Base-by-base conservation (phyloP, 2,329 filamentous ascomycete species). In the Trichoderma sp. region DNA sequence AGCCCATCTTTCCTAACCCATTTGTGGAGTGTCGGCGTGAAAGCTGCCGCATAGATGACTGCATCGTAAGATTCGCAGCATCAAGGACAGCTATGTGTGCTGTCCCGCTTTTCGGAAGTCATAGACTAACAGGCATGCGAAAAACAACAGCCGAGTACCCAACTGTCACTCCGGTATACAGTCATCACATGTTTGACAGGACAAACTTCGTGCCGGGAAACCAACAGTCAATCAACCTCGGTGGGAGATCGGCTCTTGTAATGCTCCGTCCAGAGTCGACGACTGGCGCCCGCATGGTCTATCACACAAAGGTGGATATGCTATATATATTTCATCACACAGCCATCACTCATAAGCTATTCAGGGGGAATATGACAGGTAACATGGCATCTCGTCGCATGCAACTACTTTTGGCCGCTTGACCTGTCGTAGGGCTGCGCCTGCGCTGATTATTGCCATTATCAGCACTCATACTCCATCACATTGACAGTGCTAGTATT, bases 391-490 rank as follows among this genome's bases (percentile, higher is more conserved):
- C 60, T 64, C 60, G 60, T 21, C 41, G 12, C n/a, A 29, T 38
- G 27, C n/a, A 35, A 29, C 69, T 56, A 6, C 41, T 38, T 38
- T 53, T 72, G 29, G 69, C 7, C 45, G 45, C 56, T 64, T 53
- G 18, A 50, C 69, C 16, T 53, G 56, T 16, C 41, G 60, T 72
- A 72, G 41, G 69, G 69, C 69, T 72, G 69, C 50, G 59, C 60
- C 11, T 38, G 41, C 18, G 69, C 68, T 33, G 53, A 62, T 63
- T 71, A 53, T 64, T 62, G 7, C 35, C n/a, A 41, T 33, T 64
- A 27, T 27, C n/a, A 53, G 56, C n/a, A 38, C 21, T 29, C 29
- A 31, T 29, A 18, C 41, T 64, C 18, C 27, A 11, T 31, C 67
- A 56, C 38, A 33, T 38, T 21, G 9, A 27, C 53, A 16, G 33